Evolutionary conservation across 352 stramenopile genomes (phyloP).

Genomic region (Globisporangium polare): DNA sequence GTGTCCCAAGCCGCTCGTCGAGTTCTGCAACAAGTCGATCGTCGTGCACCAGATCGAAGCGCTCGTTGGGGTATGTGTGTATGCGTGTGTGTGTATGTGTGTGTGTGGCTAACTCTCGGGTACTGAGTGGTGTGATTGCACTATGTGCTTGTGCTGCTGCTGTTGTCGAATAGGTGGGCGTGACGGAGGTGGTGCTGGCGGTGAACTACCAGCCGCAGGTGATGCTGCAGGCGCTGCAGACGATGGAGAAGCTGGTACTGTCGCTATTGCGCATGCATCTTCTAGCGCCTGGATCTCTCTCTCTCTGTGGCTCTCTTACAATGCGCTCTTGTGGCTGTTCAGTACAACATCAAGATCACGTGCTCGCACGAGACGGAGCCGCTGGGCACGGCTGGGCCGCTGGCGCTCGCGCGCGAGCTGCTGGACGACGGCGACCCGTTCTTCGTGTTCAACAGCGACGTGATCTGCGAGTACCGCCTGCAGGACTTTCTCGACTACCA

Average conservation of each 20-base stretch:
- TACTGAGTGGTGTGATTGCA: not conserved
- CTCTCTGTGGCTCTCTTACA: no score
- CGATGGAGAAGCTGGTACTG: constrained; percentile 74
- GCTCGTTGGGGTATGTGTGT: constrained; percentile 54
- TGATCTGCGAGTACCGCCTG: constrained; percentile 84
- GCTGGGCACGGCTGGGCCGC: constrained; percentile 74
- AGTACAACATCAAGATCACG: constrained; percentile 90
- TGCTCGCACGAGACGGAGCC: constrained; percentile 86
- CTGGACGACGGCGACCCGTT: constrained; percentile 85
- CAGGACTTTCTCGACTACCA: constrained; percentile 81
- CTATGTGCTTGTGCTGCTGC: not conserved
- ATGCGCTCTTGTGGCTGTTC: constrained; percentile 1
- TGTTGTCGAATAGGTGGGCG: constrained; percentile 51
- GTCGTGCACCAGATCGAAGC: constrained; percentile 89
- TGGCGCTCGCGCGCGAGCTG: constrained; percentile 78
- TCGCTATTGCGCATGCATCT: no score
- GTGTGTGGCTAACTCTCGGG: no score
- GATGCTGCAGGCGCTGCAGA: constrained; percentile 77
- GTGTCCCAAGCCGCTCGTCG: constrained; percentile 87
- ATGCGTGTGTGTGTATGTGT: not conserved
- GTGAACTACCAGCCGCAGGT: constrained; percentile 90
- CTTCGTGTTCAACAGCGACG: constrained; percentile 91
- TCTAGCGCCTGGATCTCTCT: no score
- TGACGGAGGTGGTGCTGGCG: constrained; percentile 86
- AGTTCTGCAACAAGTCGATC: constrained; percentile 92